Evolutionary conservation across 345 rosid species (phyloP), one percentile per base, ranked within the genome.

Genomic region (Salix exigua): DNA sequence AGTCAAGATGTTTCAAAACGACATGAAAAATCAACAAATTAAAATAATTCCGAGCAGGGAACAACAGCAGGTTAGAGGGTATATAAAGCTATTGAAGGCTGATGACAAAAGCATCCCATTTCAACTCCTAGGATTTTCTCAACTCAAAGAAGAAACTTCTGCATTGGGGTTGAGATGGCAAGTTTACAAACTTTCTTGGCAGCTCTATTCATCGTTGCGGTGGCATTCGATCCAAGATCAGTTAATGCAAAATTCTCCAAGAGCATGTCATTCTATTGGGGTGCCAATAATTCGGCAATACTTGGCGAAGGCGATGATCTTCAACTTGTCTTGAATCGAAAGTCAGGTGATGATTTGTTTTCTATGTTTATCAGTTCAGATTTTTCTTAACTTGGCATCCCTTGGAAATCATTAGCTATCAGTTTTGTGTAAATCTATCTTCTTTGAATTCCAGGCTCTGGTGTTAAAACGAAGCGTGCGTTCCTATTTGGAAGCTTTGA

Each of bases 401-500:
- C 53, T 25, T 4, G 19, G n/a, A 30, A 17, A 68, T n/a, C 17
- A 67, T 30, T n/a, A 63, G 18, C 50, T 66, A 53, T 26, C 7
- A 55, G 35, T 17, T 17, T 51, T 58, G 61, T 58, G 12, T 58
- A 33, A 46, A 23, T 50, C 42, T 5, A 72, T 33, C 40, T 46
- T 60, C 40, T 37, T 62, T 75, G 21, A 42, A 46, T 72, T 65
- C 46, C 75, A 90, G 94, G 89, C 53, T 90, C 94, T 25, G 91
- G 84, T 44, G 85, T 88, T 82, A 82, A 78, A 79, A 84, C 93
- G 42, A 91, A 90, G 78, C 78, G 78, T 74, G 68, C 88, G 37
- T 91, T 89, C 76, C 84, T 93, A 83, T 89, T 87, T 73, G 91
- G 98, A 82, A 91, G 89, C 77, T 79, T 89, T n/a, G 87, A 93